Evolutionary conservation across 257 asterid species (phyloP).

Genomic region (Nicotiana otophora): DNA sequence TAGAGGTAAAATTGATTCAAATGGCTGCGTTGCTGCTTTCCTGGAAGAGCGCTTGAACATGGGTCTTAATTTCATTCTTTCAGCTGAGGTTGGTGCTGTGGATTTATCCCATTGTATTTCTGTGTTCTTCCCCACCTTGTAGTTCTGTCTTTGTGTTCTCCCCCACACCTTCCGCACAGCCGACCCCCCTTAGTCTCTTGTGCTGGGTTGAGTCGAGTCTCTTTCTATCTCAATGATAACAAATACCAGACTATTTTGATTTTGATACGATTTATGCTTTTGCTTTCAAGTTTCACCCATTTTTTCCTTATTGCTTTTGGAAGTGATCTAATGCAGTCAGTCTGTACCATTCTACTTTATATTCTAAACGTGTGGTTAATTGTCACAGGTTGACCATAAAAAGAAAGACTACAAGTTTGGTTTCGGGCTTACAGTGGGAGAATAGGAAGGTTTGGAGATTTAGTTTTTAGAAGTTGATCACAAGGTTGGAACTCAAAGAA

Average conservation of each 20-base stretch:
- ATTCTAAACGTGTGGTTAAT: background rate
- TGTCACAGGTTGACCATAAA: slow-evolving; percentile 64
- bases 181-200: background rate
- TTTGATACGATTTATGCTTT: background rate
- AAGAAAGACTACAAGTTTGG: slow-evolving; percentile 92
- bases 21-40: slow-evolving; percentile 64
- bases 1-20: slow-evolving; percentile 87
- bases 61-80: slow-evolving; percentile 88
- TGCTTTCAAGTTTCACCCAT: background rate
- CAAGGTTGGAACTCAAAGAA: slow-evolving; percentile 7
- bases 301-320: background rate
- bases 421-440: slow-evolving; percentile 83
- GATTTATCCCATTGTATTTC: background rate
- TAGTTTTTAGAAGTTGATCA: background rate
- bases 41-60: slow-evolving; percentile 78
- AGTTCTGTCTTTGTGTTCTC: background rate
- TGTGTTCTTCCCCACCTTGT: background rate
- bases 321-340: background rate
- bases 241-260: background rate
- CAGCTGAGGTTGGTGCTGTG: slow-evolving; percentile 65
- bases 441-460: slow-evolving; percentile 25
- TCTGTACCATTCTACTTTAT: slow-evolving; percentile 1
- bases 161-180: background rate
- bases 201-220: background rate
- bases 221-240: background rate